Evolutionary conservation across 306 rosid species (phyloP).

Genomic region (Potentilla sterilis): DNA sequence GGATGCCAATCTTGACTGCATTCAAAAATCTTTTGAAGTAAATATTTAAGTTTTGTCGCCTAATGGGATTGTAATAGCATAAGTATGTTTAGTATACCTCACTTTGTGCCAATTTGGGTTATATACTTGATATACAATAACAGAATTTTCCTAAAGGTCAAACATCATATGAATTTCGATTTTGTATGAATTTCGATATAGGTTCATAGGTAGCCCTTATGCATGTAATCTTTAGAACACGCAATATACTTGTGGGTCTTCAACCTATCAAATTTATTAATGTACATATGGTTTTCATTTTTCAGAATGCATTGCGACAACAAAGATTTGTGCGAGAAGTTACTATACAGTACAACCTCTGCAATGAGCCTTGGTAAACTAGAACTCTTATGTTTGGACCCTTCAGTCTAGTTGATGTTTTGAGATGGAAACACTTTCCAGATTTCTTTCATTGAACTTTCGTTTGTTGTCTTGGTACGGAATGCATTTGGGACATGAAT

Average conservation of each 20-base stretch:
- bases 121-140: background rate
- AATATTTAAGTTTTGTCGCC: too few species aligned
- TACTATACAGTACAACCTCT: slow-evolving; percentile 97
- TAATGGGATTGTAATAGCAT: background rate
- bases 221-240: background rate
- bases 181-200: background rate
- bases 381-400: slow-evolving; percentile 1
- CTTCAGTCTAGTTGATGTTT: background rate
- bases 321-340: slow-evolving; percentile 89
- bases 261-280: background rate
- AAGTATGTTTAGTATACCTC: background rate
- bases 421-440: background rate
- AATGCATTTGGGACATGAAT: background rate
- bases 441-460: background rate
- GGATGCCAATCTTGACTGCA: background rate
- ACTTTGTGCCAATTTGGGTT: background rate
- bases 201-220: background rate
- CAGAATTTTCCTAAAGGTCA: background rate
- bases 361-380: slow-evolving; percentile 93
- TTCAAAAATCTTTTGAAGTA: background rate
- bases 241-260: background rate
- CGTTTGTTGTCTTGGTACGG: background rate
- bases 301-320: slow-evolving; percentile 86
- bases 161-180: background rate
- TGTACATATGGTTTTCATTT: slow-evolving; percentile 29